Conservation (phyloP, 2,329 filamentous ascomycete genomes). For the Phaeosphaeriaceae sp. region DNA sequence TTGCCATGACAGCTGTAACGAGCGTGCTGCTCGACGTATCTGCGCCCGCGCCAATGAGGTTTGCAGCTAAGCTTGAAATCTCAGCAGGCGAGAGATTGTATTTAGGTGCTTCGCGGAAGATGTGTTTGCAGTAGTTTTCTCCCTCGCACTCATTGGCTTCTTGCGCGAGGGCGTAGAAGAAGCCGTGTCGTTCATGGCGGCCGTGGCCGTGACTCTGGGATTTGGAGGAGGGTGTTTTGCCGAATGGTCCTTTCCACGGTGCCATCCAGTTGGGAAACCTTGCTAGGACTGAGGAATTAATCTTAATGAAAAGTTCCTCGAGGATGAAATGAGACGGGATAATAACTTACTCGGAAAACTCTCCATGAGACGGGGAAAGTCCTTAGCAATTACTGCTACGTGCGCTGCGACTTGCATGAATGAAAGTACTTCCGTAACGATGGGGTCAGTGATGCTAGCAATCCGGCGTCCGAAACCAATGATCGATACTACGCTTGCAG, state of each 20-base stretch:
- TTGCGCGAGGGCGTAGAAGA: conserved; percentile 42
- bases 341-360: conserved; percentile 55
- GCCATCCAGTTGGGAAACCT: conserved; percentile 57
- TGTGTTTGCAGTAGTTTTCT: conserved; percentile 10
- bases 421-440: conserved; percentile 64
- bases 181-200: conserved; percentile 37
- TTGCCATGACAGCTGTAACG: conserved; percentile 40
- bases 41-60: conserved; percentile 41
- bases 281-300: conserved; percentile 51
- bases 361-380: conserved; percentile 64
- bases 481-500: conserved; percentile 61
- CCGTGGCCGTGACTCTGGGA: conserved; percentile 15
- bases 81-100: conserved; percentile 37
- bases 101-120: conserved; percentile 51
- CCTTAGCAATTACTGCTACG: conserved; percentile 56
- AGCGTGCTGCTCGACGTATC: conserved; percentile 44
- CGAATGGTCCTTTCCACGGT: conserved; percentile 37
- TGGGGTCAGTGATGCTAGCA: conserved; percentile 58
- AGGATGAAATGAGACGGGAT: not conserved
- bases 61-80: conserved; percentile 39
- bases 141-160: conserved; percentile 41
- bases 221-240: not conserved
- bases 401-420: conserved; percentile 64
- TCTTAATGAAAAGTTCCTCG: not conserved
- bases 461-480: conserved; percentile 64